Conservation (phyloP, 352 stramenopile species). For the Phytophthora pisi region DNA sequence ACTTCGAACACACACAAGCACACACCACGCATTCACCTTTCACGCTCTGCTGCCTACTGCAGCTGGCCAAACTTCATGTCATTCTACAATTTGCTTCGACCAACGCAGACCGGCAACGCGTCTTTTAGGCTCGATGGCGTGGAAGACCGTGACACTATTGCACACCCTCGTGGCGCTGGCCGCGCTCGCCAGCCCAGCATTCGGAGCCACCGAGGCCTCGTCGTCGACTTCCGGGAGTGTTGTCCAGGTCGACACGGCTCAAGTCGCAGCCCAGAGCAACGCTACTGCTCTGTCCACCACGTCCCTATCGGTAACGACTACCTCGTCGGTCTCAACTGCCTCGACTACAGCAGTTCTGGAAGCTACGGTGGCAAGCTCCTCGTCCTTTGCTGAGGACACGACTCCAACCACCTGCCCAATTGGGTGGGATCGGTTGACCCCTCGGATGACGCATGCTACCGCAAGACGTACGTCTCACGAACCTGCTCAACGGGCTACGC, state of each 20-base stretch:
- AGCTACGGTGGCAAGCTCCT: neutral
- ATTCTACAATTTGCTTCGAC: constrained; percentile 32
- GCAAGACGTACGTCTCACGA: constrained; percentile 47
- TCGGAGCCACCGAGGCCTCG: constrained; percentile 12
- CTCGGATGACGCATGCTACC: constrained; percentile 53
- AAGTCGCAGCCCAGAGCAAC: neutral
- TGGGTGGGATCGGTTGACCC: constrained; percentile 28
- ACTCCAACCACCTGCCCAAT: constrained; percentile 30
- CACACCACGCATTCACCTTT: neutral
- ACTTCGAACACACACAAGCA: neutral
- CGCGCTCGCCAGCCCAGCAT: constrained; percentile 12
- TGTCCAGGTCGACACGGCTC: constrained; percentile 3
- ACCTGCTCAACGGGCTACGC: constrained; percentile 46
- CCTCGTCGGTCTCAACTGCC: neutral
- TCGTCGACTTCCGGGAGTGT: constrained; percentile 11
- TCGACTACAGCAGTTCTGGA: neutral
- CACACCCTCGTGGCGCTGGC: constrained; percentile 1
- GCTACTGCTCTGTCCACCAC: constrained; percentile 4
- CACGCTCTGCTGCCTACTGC: constrained; percentile 1
- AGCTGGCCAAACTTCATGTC: constrained; percentile 5
- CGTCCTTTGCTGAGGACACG: constrained; percentile 10
- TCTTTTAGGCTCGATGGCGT: constrained; percentile 15
- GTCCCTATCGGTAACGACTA: constrained; percentile 3
- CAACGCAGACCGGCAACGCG: constrained; percentile 16
- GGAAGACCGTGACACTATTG: constrained; percentile 16